Percentiles rank a stretch among this genome's conserved stretches.
These are phyloP conservation scores for Xylariaceae sp. DNA, from an alignment of 2,329 filamentous ascomycete species.

Conservation along the genomic window DNA sequence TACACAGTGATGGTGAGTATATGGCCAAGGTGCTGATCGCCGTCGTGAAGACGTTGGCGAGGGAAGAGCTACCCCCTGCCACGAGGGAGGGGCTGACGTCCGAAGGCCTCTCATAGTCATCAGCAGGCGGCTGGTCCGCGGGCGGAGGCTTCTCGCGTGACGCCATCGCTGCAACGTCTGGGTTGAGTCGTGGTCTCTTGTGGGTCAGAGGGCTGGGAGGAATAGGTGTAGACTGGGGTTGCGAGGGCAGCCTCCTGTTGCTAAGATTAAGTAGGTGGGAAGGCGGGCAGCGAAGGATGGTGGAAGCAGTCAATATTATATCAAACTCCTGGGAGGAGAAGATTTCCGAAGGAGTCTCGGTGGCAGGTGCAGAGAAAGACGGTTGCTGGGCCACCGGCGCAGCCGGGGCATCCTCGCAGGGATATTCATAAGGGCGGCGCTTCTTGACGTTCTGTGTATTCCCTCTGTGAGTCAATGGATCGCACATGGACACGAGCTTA, in stretches of 20 bases:
- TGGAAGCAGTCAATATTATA: conserved; percentile 28
- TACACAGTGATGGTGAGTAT: no score
- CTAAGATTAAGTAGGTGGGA: conserved; percentile 22
- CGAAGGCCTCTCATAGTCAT: no score
- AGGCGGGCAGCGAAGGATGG: conserved; percentile 24
- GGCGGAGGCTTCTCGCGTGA: conserved; percentile 17
- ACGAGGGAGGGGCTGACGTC: no score
- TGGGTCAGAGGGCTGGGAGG: conserved; percentile 10
- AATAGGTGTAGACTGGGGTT: conserved; percentile 14
- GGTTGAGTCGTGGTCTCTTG: conserved; percentile 15
- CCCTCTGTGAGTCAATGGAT: conserved; percentile 27
- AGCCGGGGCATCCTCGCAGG: conserved; percentile 29
- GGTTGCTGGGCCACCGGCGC: conserved; percentile 28
- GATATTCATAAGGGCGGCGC: conserved; percentile 35
- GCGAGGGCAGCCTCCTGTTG: conserved; percentile 22
- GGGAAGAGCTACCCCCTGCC: no score
- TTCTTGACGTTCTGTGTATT: conserved; percentile 34
- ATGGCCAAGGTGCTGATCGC: no score
- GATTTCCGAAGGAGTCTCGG: conserved; percentile 14
- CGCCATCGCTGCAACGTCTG: conserved; percentile 19
- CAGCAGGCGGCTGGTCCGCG: conserved; percentile 13
- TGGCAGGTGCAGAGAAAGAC: conserved; percentile 19
- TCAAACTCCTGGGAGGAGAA: conserved; percentile 23
- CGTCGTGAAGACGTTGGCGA: no score
- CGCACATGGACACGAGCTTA: conserved; percentile 21